A percentile compares a stretch with the other conserved stretches of the same genome.
Conservation (phyloP, 1,284 basidiomycete genomes). For the Sanguinoderma infundibulare region DNA sequence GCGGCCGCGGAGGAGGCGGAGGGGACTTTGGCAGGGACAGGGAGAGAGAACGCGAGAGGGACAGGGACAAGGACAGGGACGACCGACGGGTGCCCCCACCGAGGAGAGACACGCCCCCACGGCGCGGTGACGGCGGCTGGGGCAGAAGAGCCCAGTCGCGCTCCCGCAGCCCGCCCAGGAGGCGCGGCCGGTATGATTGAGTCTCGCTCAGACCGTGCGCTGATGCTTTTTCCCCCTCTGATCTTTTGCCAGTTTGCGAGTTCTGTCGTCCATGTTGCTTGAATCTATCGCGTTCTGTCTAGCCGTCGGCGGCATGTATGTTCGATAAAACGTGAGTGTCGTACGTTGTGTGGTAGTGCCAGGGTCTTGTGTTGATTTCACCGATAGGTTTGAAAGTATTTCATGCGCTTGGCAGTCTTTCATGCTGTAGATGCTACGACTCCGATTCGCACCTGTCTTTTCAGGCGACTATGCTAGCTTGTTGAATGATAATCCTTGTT, state of each 20-base stretch:
- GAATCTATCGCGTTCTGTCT: not conserved
- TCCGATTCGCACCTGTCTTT: not conserved
- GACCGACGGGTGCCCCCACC: constrained; percentile 39
- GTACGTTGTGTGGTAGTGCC: not conserved
- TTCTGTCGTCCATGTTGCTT: not conserved
- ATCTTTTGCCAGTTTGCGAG: not conserved
- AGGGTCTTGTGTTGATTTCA: not conserved
- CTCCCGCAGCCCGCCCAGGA: constrained; percentile 41
- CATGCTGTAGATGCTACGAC: not conserved
- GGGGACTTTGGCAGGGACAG: constrained; percentile 35
- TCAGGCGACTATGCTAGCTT: not conserved
- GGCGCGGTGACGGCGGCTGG: constrained; percentile 46
- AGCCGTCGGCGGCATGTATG: not conserved
- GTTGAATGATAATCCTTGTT: not conserved
- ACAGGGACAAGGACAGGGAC: constrained; percentile 29
- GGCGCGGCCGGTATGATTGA: constrained; percentile 35
- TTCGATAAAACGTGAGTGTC: not conserved
- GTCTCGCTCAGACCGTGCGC: constrained; percentile 1
- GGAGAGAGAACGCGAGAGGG: constrained; percentile 24
- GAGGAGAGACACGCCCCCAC: constrained; percentile 41
- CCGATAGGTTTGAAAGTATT: not conserved
- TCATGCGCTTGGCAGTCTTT: not conserved
- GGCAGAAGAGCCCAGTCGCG: constrained; percentile 42
- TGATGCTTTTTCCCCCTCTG: not conserved
- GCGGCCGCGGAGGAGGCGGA: constrained; percentile 48